These are phyloP conservation scores for Ormosia semicastrata DNA, from an alignment of 306 rosid genomes.

Conservation along the genomic window DNA sequence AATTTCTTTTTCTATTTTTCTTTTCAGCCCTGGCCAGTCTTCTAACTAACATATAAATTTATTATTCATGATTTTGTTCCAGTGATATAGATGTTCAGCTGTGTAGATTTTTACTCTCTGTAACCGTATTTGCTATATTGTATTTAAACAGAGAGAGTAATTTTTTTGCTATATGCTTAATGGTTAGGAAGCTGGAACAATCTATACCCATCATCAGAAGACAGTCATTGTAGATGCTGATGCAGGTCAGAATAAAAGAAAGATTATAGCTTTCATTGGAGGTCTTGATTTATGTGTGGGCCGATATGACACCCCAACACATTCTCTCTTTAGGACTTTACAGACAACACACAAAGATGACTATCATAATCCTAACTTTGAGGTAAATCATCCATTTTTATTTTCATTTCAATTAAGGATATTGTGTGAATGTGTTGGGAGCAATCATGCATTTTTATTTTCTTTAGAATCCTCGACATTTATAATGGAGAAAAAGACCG, in stretches of 20 bases:
- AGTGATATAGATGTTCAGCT: not conserved
- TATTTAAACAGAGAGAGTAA: not conserved
- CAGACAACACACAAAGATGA: conserved; percentile 73
- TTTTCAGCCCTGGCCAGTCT: not conserved
- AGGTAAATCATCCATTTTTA: conserved; percentile 39
- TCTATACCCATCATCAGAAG: conserved; percentile 95
- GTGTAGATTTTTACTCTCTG: not conserved
- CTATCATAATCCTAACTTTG: conserved; percentile 71
- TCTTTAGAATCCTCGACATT: not conserved
- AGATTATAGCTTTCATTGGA: conserved; percentile 83
- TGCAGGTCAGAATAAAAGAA: conserved; percentile 67
- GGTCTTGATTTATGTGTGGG: conserved; percentile 91
- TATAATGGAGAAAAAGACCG: not conserved
- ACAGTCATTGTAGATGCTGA: conserved; percentile 91
- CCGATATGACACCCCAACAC: conserved; percentile 77
- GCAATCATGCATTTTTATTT: not conserved
- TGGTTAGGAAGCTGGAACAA: conserved; percentile 81
- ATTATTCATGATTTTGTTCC: not conserved
- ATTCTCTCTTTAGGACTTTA: conserved; percentile 63
- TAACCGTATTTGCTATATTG: not conserved
- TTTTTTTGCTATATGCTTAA: not conserved
- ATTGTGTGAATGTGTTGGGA: not conserved
- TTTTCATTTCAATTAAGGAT: not conserved
- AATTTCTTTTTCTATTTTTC: not conserved
- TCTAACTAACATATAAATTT: not conserved